Evolutionary conservation across 192 early-diverging fungal genomes (phyloP), one percentile per base, ranked within the genome.

Genomic region (Rhizophagus prolifer): DNA sequence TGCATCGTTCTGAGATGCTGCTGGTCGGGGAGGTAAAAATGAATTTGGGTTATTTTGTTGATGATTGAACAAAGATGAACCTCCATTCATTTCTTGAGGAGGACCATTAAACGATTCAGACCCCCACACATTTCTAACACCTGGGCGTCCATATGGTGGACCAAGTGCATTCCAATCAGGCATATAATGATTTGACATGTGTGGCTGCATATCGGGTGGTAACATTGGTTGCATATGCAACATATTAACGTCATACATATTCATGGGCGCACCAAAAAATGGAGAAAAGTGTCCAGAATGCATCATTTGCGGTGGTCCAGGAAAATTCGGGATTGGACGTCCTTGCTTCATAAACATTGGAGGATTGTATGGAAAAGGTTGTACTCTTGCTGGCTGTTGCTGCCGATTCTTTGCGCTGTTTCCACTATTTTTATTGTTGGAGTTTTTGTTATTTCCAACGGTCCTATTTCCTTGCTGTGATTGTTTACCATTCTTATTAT

Each of bases 361-460:
- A 71, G 44, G 44, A 70, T 70, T 70, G 5, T 47, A 70, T 9
- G 36, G 44, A 28, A 54, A 50, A 25, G 46, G 23, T 58, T 71
- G 70, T 71, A 71, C 8, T 47, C 70, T 71, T 50, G 41, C 9
- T 54, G 70, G 23, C 13, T 71, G 70, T 14, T 23, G 46, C 28
- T 70, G 41, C n/a, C 70, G 19, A 16, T 71, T 71, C 47, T 71
- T 71, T 58, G 14, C 47, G 26, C 23, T 71, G n/a, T 41, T 67
- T 67, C 21, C 65, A 67, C 14, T 58, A 71, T 46, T 71, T 58
- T 71, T 71, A 71, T 50, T 50, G 30, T n/a, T 69, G 13, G 70
- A 71, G 8, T 28, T 71, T 71, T 71, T 71, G 47, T 71, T 71
- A 50, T 71, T 71, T 58, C 41, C 70, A 1, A 54, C 46, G 30